Evolutionary conservation across 2,329 filamentous ascomycete genomes (phyloP), one percentile per base, ranked within the genome.

Genomic region (Nothomitra cinnamomea): DNA sequence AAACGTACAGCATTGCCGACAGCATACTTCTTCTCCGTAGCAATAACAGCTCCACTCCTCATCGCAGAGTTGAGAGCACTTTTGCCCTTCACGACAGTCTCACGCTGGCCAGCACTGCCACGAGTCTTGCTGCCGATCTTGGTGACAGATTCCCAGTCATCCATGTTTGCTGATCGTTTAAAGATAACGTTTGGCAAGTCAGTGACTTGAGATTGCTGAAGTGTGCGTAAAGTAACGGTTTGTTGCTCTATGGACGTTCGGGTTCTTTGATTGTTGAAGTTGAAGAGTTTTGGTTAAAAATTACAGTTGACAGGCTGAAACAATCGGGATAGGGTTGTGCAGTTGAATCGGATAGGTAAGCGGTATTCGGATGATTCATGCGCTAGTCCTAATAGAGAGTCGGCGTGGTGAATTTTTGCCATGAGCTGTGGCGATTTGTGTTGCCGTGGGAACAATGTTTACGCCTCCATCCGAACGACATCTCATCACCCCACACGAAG

Each of bases 81-180:
- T 69, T 86, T 87, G 66, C 90, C 87, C 67, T 85, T 84, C 66
- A 96, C 78, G 61, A 95, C 89, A 2, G 84, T 94, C 77, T 95
- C 88, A 61, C 87, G 85, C 60, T 79, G 73, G 48, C 69, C 69
- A 54, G 67, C 69, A 60, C 81, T 77, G 59, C 79, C 78, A 64
- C 81, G 80, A 65, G 78, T 78, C 72, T 85, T 90, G 79, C 80
- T 87, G 65, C 92, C 92, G 66, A 98, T 96, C 78, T 92, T 94
- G 72, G 88, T 94, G 62, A 85, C 80, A 61, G 72, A 70, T 63
- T 95, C 85, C 89, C 90, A 96, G 64, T 94, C 87, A 65, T 78
- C 75, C 78, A 84, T 81, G 81, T 79, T 77, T 61, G 61, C 57
- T 62, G 65, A 54, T 56, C 59, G 61, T 51, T 53, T 53, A 22